Base-by-base conservation (phyloP, 1,139 yeast species). In the Protomyces inouyei region DNA sequence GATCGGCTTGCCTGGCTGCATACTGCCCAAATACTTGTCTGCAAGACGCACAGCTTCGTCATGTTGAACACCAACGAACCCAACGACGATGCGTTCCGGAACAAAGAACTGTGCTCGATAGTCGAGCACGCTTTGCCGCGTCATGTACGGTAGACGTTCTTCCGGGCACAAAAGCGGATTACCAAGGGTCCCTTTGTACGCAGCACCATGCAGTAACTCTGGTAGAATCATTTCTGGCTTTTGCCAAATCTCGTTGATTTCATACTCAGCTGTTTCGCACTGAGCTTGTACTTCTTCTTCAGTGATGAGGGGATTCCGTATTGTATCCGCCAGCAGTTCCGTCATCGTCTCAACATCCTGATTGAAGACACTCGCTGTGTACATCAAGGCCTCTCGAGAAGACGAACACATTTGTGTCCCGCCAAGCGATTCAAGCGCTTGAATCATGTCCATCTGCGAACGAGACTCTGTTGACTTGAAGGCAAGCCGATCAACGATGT, bases 351-450 rank as follows among this genome's bases (percentile, higher is more conserved):
- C 95, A n/a, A 87, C 85, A 73, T 92, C 97, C 64, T 82, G 76
- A 73, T 92, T 91, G 79, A 93, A 93, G 0, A 91, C 96, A 1
- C 96, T 86, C 1, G 97, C 96, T 75, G 93, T 98, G 75, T 93
- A 93, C 78, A 93, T 84, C 79, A 93, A 82, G 3, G 95, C 83
- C 74, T 93, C 98, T 72, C 98, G 81, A 36, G 95, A 89, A 0
- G 97, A 89, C 0, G 96, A 87, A 73, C 97, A 88, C 85, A 90
- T 92, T 75, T 88, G 91, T 75, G 92, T 93, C 12, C 98, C 98
- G 53, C 98, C 98, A 64, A 93, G 76, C 61, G 84, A 80, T 64
- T 90, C 91, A 69, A 93, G 79, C 45, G 83, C 82, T 69, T 87
- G 87, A 70, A 88, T 81, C 90, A 93, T 88, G 66, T 87, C 82